phyloP scores from a whole-genome alignment of 495 filamentous ascomycete species.

The Neurospora sp. region DNA sequence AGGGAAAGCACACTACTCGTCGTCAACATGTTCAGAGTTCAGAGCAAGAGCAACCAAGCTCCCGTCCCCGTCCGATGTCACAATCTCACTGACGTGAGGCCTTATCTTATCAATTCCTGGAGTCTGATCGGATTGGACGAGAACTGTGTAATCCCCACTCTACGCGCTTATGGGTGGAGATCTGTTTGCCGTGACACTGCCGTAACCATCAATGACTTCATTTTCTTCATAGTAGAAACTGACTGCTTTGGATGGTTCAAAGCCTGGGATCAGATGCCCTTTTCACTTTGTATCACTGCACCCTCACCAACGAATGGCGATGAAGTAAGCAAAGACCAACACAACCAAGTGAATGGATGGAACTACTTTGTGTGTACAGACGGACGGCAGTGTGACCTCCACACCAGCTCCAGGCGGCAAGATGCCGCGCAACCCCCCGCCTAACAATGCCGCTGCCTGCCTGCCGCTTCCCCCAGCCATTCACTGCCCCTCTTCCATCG shows the following conservation, averaged over 20 bases:
- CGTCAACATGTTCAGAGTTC: neutral
- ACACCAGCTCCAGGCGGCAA: neutral
- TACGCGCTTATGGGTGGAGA: neutral
- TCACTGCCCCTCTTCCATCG: neutral
- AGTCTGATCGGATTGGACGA: neutral
- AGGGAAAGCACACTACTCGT: neutral
- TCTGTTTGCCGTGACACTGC: neutral
- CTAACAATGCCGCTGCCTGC: neutral
- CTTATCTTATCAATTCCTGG: neutral
- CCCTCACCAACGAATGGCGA: neutral
- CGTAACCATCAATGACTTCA: neutral
- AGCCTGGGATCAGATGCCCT: neutral
- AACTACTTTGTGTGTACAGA: neutral
- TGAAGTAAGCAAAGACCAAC: neutral
- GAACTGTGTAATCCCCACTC: neutral
- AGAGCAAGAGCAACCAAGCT: neutral
- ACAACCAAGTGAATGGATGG: neutral
- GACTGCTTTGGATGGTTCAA: neutral
- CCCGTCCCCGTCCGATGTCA: neutral
- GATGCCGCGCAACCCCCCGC: neutral
- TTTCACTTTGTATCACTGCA: neutral
- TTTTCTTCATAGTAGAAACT: neutral
- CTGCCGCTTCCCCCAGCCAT: neutral
- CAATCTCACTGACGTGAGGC: neutral
- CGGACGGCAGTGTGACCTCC: neutral